Conservation (phyloP, 2,329 filamentous ascomycete genomes). For the Arthrinium puccinioides region DNA sequence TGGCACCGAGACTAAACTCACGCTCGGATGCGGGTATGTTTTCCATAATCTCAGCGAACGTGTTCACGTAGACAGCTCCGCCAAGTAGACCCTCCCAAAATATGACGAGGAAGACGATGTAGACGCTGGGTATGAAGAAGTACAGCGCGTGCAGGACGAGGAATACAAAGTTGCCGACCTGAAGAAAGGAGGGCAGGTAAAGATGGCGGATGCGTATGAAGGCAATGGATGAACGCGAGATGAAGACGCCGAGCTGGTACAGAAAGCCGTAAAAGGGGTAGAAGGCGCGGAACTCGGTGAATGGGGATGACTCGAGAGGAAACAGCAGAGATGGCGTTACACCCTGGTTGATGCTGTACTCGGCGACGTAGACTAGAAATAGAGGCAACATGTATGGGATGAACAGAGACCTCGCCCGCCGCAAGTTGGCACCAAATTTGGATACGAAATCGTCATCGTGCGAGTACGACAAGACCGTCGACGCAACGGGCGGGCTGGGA, state of each 20-base stretch:
- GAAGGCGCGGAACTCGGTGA: constrained; percentile 74
- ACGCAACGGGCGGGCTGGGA: constrained; percentile 31
- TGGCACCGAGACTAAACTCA: constrained; percentile 86
- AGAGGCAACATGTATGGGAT: constrained; percentile 83
- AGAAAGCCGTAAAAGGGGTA: constrained; percentile 94
- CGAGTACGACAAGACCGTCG: constrained; percentile 30
- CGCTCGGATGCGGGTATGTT: constrained; percentile 68
- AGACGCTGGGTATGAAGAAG: constrained; percentile 78
- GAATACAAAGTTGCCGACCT: constrained; percentile 68
- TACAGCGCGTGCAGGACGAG: constrained; percentile 71
- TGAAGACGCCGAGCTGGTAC: constrained; percentile 91
- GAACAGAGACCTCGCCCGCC: constrained; percentile 63
- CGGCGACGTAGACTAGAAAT: constrained; percentile 85
- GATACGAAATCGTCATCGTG: constrained; percentile 19
- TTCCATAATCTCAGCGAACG: constrained; percentile 90
- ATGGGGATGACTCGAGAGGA: constrained; percentile 68
- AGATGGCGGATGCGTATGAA: constrained; percentile 76
- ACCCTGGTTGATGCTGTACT: constrained; percentile 97
- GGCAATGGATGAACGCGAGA: constrained; percentile 84
- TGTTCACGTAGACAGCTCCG: constrained; percentile 90
- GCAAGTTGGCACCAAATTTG: constrained; percentile 44
- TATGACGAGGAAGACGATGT: constrained; percentile 74
- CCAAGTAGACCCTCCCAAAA: constrained; percentile 95
- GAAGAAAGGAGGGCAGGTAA: constrained; percentile 76
- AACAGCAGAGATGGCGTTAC: constrained; percentile 87